These are phyloP conservation scores for Pestalotiopsis sp. DNA, from an alignment of 2,329 filamentous ascomycete species.

Conservation along the genomic window DNA sequence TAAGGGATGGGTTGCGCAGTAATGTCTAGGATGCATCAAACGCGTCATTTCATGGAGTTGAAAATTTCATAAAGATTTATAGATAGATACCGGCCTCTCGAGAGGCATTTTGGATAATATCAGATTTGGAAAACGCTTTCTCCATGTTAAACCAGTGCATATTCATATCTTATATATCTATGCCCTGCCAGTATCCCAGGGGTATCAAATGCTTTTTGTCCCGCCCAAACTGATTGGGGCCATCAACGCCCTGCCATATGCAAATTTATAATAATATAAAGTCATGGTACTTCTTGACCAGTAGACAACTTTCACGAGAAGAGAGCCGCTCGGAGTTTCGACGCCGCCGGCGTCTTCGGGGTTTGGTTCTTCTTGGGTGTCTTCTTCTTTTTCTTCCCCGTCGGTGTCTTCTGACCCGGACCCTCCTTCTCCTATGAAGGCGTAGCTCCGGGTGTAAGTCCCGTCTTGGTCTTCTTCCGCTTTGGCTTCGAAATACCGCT, in stretches of 20 bases:
- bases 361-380: not conserved
- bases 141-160: not conserved
- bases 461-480: conserved; percentile 37
- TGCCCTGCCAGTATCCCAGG: not conserved
- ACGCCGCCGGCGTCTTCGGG: not conserved
- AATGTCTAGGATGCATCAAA: conserved; percentile 11
- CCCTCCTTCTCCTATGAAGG: conserved; percentile 20
- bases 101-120: not conserved
- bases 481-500: conserved; percentile 33
- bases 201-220: conserved; percentile 5
- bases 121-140: not conserved
- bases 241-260: not conserved
- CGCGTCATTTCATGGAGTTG: not conserved
- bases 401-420: not conserved
- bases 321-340: not conserved
- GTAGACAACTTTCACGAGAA: not conserved
- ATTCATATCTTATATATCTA: not conserved
- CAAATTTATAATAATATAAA: not conserved
- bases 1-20: conserved; percentile 74
- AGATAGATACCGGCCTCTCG: not conserved
- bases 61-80: not conserved
- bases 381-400: not conserved
- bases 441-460: conserved; percentile 23
- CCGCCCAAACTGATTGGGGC: not conserved
- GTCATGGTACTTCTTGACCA: not conserved